phyloP scores from a whole-genome alignment of 2,329 filamentous ascomycete genomes.

The Aureobasidium sp. region DNA sequence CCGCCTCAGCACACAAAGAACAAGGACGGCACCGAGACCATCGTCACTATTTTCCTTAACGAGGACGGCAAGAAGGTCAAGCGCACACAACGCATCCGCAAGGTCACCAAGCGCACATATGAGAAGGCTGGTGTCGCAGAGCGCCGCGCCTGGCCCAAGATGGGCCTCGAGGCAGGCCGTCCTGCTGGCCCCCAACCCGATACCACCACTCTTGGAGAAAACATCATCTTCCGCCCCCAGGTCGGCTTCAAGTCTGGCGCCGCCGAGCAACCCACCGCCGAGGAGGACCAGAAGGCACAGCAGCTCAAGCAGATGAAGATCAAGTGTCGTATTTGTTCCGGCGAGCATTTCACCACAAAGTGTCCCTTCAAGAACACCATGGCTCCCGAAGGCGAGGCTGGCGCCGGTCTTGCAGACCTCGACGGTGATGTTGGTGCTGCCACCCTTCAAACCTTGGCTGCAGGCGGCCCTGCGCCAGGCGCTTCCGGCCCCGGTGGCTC shows the following conservation, averaged over 20 bases:
- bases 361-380: conserved; percentile 99
- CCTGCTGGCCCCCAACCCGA: conserved; percentile 72
- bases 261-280: conserved; percentile 57
- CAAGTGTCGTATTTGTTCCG: conserved; percentile 98
- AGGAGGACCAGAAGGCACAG: conserved; percentile 63
- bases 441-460: conserved; percentile 34
- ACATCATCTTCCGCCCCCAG: conserved; percentile 92
- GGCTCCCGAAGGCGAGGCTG: conserved; percentile 62
- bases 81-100: conserved; percentile 90
- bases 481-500: conserved; percentile 49
- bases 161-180: conserved; percentile 84
- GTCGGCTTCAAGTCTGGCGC: conserved; percentile 90
- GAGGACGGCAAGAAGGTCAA: conserved; percentile 95
- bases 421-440: conserved; percentile 42
- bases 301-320: conserved; percentile 96
- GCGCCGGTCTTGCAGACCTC: conserved; percentile 39
- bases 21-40: conserved; percentile 97
- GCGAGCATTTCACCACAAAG: conserved; percentile 97
- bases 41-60: conserved; percentile 82
- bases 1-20: conserved; percentile 84
- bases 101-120: conserved; percentile 74
- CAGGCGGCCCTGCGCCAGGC: conserved; percentile 38
- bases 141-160: conserved; percentile 88
- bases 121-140: conserved; percentile 97
- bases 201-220: conserved; percentile 91